phyloP scores from a whole-genome alignment of 306 rosid genomes.

The Cyclanthera cordifolia region DNA sequence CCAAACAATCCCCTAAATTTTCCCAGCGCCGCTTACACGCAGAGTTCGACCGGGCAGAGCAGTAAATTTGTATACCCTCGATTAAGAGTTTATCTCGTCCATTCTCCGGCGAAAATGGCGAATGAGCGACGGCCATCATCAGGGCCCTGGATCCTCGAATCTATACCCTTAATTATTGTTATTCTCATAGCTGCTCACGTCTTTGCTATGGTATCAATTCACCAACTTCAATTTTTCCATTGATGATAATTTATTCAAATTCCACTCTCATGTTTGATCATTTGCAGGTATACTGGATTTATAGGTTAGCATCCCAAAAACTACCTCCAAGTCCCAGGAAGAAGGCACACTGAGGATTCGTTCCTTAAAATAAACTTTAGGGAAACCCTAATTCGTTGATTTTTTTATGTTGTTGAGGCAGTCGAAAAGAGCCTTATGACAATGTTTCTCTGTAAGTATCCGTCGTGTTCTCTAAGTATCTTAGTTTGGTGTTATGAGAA shows the following conservation, averaged over 20 bases:
- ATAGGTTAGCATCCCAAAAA: slow-evolving; percentile 65
- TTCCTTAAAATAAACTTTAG: slow-evolving; percentile 4
- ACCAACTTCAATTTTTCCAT: not conserved
- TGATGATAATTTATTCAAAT: not conserved
- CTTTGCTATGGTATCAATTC: slow-evolving; percentile 54
- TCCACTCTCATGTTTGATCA: not conserved
- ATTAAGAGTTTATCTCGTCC: not conserved
- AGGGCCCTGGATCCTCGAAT: slow-evolving; percentile 59
- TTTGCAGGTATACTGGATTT: slow-evolving; percentile 75
- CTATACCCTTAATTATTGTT: slow-evolving; percentile 42
- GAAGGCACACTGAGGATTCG: slow-evolving; percentile 47
- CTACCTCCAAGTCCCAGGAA: slow-evolving; percentile 65
- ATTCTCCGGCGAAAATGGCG: slow-evolving; percentile 34
- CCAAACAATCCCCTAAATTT: no score
- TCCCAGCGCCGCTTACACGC: no score
- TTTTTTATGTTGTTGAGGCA: not conserved
- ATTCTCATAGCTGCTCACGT: slow-evolving; percentile 67
- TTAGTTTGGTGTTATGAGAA: not conserved
- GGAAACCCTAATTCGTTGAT: slow-evolving; percentile 30
- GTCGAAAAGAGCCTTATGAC: not conserved
- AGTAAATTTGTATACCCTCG: no score
- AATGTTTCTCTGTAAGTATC: not conserved
- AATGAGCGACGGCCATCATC: slow-evolving; percentile 29
- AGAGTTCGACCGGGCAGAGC: no score
- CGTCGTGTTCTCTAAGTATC: not conserved